Conservation (phyloP, 2,329 filamentous ascomycete genomes). For the Alternaria longipes region DNA sequence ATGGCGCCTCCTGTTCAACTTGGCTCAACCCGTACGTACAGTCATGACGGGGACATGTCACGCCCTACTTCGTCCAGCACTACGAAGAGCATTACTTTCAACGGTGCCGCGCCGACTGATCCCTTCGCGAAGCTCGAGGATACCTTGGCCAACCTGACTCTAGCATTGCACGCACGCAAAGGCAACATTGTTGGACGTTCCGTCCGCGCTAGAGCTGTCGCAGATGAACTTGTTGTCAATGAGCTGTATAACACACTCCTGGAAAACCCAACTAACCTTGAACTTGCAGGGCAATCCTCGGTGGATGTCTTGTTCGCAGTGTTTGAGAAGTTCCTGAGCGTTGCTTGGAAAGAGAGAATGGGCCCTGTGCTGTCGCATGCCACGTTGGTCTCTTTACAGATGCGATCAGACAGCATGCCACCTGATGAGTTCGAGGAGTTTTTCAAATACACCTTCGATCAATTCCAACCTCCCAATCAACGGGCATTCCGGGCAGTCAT, state of each 20-base stretch:
- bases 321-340: slow-evolving; percentile 90
- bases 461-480: slow-evolving; percentile 67
- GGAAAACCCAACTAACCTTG: slow-evolving; percentile 81
- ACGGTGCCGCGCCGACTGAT: slow-evolving; percentile 35
- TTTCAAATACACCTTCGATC: slow-evolving; percentile 62
- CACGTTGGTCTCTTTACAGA: slow-evolving; percentile 77
- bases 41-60: slow-evolving; percentile 46
- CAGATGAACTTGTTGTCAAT: slow-evolving; percentile 83
- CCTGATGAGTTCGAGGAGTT: slow-evolving; percentile 74
- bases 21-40: slow-evolving; percentile 49
- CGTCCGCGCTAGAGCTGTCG: slow-evolving; percentile 73
- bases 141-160: slow-evolving; percentile 82
- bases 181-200: slow-evolving; percentile 84
- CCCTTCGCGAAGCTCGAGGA: slow-evolving; percentile 77
- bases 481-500: slow-evolving; percentile 85
- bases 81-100: slow-evolving; percentile 44
- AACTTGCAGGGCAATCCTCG: slow-evolving; percentile 76
- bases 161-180: slow-evolving; percentile 83
- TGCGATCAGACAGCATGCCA: slow-evolving; percentile 67
- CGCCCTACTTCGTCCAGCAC: slow-evolving; percentile 48
- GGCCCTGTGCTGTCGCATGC: slow-evolving; percentile 80
- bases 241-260: slow-evolving; percentile 89
- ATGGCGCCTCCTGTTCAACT: slow-evolving; percentile 47
- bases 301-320: slow-evolving; percentile 89
- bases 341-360: slow-evolving; percentile 89